Percentiles rank a stretch among this genome's conserved stretches.
phyloP scores from a whole-genome alignment of 192 early-diverging fungal genomes.

The Umbelopsis ramanniana region DNA sequence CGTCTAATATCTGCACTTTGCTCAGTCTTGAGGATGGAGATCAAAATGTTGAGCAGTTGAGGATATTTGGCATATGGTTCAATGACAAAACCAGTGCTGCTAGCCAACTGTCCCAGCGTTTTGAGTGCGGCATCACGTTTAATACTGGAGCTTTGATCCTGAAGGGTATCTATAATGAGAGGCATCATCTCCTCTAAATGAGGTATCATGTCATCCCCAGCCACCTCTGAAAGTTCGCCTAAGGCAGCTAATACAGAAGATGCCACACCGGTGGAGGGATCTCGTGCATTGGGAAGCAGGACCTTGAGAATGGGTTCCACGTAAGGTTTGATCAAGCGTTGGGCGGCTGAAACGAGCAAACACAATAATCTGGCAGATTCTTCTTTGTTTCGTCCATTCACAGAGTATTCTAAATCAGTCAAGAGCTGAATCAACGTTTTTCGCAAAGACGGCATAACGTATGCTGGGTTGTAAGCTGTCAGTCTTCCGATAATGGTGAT shows the following conservation, averaged over 20 bases:
- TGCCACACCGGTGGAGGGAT: slow-evolving; percentile 77
- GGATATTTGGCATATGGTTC: slow-evolving; percentile 90
- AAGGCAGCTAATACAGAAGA: slow-evolving; percentile 78
- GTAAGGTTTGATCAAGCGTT: slow-evolving; percentile 86
- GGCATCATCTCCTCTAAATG: slow-evolving; percentile 83
- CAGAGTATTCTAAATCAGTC: slow-evolving; percentile 90
- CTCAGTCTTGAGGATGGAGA: slow-evolving; percentile 85
- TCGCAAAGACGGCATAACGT: slow-evolving; percentile 87
- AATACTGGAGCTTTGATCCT: slow-evolving; percentile 81
- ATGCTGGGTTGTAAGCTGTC: slow-evolving; percentile 86
- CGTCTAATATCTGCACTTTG: slow-evolving; percentile 69
- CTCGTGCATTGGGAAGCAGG: slow-evolving; percentile 81
- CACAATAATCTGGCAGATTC: slow-evolving; percentile 82
- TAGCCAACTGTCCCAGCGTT: slow-evolving; percentile 83
- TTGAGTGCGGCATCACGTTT: slow-evolving; percentile 90
- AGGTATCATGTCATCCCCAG: slow-evolving; percentile 80
- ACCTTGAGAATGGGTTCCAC: slow-evolving; percentile 87
- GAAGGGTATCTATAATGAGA: slow-evolving; percentile 86
- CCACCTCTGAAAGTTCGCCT: slow-evolving; percentile 83
- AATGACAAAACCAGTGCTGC: slow-evolving; percentile 87
- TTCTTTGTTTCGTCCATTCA: slow-evolving; percentile 81
- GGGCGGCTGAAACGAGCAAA: slow-evolving; percentile 75
- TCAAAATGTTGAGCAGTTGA: slow-evolving; percentile 76
- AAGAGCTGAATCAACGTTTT: slow-evolving; percentile 86
- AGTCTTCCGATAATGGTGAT: slow-evolving; percentile 88